These are phyloP conservation scores for Lipomyces oligophaga DNA, from an alignment of 805 yeast genomes.

Conservation along the genomic window DNA sequence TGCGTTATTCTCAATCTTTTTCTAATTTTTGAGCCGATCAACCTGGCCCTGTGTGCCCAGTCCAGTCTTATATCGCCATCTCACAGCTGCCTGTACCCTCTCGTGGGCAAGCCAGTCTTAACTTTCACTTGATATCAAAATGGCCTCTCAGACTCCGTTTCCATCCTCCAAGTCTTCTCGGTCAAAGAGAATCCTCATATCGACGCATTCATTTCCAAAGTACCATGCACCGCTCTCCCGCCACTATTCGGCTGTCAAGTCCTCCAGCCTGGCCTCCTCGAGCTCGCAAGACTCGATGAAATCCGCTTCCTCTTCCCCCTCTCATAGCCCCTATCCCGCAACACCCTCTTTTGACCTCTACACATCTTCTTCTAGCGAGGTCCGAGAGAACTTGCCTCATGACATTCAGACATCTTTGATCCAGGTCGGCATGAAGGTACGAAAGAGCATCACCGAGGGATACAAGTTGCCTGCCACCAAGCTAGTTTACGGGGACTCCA, in stretches of 20 bases:
- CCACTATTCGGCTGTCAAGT: constrained; percentile 8
- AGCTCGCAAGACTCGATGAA: too few relatives aligned
- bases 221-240: constrained; percentile 20
- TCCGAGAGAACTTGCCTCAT: constrained; percentile 1
- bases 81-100: too few relatives aligned
- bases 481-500: neutral
- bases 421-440: constrained; percentile 24
- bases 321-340: constrained; percentile 1
- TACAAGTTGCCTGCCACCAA: constrained; percentile 18
- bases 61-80: too few relatives aligned
- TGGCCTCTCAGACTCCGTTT: too few relatives aligned
- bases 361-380: constrained; percentile 5
- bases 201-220: constrained; percentile 21
- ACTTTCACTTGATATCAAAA: too few relatives aligned
- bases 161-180: constrained; percentile 9
- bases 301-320: neutral
- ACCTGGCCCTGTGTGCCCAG: too few relatives aligned
- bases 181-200: constrained; percentile 12
- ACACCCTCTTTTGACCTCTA: constrained; percentile 11
- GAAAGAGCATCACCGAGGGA: constrained; percentile 25
- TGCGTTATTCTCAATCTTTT: too few relatives aligned
- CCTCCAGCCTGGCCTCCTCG: too few relatives aligned
- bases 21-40: too few relatives aligned
- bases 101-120: too few relatives aligned
- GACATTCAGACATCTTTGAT: constrained; percentile 20